These are phyloP conservation scores for Talaromyces trachyspermus DNA, from an alignment of 495 filamentous ascomycete genomes.

Conservation along the genomic window DNA sequence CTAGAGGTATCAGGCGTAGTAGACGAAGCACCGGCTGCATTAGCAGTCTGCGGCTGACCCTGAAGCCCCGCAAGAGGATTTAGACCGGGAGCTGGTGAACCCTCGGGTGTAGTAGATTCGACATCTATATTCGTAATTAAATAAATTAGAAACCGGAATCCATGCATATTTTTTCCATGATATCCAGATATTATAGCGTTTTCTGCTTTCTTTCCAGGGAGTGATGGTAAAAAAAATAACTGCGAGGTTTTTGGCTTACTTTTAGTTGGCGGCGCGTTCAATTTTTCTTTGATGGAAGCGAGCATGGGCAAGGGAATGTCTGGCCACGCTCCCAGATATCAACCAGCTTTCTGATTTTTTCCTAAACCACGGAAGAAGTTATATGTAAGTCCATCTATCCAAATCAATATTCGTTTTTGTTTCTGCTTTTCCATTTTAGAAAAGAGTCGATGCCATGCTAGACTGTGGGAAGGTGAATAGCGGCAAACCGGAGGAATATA, in stretches of 20 bases:
- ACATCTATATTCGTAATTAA: conserved; percentile 37
- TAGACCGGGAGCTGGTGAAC: conserved; percentile 61
- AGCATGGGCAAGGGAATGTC: conserved; percentile 85
- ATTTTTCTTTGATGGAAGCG: conserved; percentile 75
- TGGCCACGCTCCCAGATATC: conserved; percentile 96
- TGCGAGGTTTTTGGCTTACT: conserved; percentile 65
- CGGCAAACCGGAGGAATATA: conserved; percentile 16
- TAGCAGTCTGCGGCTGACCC: conserved; percentile 6
- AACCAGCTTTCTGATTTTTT: conserved; percentile 91
- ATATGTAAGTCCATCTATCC: conserved; percentile 45
- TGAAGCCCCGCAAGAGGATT: conserved; percentile 17
- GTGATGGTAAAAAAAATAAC: neutral
- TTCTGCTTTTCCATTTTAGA: neutral
- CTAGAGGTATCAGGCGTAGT: conserved; percentile 54
- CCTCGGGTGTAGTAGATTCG: conserved; percentile 72
- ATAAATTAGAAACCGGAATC: no score
- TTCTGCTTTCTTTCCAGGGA: neutral
- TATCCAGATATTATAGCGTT: no score
- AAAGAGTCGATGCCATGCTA: conserved; percentile 5
- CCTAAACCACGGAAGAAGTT: conserved; percentile 51
- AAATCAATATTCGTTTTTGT: conserved; percentile 2
- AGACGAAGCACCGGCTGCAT: conserved; percentile 25
- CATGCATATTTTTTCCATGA: no score
- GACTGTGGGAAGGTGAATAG: no score
- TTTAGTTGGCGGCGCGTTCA: conserved; percentile 53